A percentile compares a stretch with the other conserved stretches of the same genome.
phyloP scores from a whole-genome alignment of 768 basidiomycete species.

The Panaeolus cyanescens region DNA sequence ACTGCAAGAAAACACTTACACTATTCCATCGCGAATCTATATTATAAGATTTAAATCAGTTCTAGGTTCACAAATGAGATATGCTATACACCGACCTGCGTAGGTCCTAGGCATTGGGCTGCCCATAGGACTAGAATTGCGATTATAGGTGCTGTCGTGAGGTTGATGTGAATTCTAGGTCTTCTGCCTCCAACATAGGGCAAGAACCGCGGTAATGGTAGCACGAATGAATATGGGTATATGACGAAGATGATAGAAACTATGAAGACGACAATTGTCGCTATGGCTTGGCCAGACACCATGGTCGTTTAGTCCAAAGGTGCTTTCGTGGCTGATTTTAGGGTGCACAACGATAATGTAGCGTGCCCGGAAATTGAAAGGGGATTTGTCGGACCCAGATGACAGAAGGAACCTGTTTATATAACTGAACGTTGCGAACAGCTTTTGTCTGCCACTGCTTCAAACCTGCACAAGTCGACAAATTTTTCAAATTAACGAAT shows the following conservation, averaged over 20 bases:
- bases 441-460: not conserved
- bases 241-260: conserved; percentile 57
- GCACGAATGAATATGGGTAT: conserved; percentile 36
- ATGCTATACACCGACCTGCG: conserved; percentile 11
- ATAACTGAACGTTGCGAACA: not conserved
- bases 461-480: not conserved
- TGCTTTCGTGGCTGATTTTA: not conserved
- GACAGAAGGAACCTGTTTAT: not conserved
- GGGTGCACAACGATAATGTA: not conserved
- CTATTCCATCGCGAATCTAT: conserved; percentile 72
- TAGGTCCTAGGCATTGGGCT: conserved; percentile 51
- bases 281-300: conserved; percentile 43
- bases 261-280: conserved; percentile 54
- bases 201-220: conserved; percentile 27
- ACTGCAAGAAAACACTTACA: conserved; percentile 34
- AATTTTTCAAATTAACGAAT: not conserved
- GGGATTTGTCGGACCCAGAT: not conserved
- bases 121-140: conserved; percentile 60
- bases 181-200: conserved; percentile 31
- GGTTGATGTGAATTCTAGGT: conserved; percentile 38
- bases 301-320: not conserved
- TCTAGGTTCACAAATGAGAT: not conserved
- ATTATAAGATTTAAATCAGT: conserved; percentile 6
- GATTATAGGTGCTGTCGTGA: conserved; percentile 56
- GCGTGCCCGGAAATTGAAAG: not conserved